These are phyloP conservation scores for Salicornia ramosissima DNA, from an alignment of 148 eudicot genomes.

Conservation along the genomic window DNA sequence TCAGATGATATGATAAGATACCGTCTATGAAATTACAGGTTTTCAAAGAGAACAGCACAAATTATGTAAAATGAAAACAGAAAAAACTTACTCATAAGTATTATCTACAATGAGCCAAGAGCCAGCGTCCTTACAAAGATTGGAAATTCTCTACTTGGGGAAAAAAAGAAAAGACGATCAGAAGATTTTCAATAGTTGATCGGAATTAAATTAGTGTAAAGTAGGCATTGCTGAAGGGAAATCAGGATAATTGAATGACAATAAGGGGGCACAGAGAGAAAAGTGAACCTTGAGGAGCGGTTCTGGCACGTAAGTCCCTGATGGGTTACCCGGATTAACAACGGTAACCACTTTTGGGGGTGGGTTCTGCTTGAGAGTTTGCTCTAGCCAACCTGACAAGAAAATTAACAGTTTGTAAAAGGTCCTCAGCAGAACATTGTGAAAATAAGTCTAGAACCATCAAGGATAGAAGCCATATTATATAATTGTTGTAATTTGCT, in stretches of 20 bases:
- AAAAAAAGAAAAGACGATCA: constrained; percentile 20
- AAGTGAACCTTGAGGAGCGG: constrained; percentile 76
- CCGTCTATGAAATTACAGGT: neutral
- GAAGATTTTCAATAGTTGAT: constrained; percentile 7
- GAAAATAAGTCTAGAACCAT: neutral
- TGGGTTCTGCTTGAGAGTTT: constrained; percentile 60
- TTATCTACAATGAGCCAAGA: constrained; percentile 98
- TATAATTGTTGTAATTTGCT: neutral
- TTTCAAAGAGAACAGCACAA: neutral
- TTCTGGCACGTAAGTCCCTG: constrained; percentile 94
- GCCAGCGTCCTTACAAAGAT: constrained; percentile 75
- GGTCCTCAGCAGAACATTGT: neutral
- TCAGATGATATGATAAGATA: constrained; percentile 6
- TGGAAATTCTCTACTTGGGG: constrained; percentile 72
- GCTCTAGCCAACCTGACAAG: constrained; percentile 80
- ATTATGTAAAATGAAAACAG: neutral
- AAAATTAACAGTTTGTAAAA: constrained; percentile 16
- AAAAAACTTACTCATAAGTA: constrained; percentile 87
- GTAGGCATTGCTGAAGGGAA: neutral
- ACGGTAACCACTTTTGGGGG: constrained; percentile 98
- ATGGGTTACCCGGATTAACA: constrained; percentile 98
- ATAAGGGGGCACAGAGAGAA: constrained; percentile 17
- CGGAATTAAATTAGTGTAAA: neutral
- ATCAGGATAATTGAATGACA: neutral
- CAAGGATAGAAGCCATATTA: neutral